These are phyloP conservation scores for Eimeria tenella DNA, from an alignment of 169 alveolate genomes.

Conservation along the genomic window DNA sequence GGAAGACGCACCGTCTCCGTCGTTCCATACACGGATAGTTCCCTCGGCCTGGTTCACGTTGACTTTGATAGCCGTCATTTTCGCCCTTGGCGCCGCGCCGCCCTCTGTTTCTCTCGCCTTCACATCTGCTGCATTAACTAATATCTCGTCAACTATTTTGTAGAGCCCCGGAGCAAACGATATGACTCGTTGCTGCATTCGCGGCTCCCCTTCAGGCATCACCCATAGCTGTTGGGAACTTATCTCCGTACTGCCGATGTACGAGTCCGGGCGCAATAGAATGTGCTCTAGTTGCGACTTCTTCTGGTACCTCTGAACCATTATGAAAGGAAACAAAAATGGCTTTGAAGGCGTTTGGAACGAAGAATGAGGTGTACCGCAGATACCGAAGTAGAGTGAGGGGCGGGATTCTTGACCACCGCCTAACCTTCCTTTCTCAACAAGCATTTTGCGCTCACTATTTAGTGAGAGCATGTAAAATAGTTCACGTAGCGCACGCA, in stretches of 20 bases:
- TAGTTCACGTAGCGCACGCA: too few relatives aligned
- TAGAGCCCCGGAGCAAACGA: conserved; percentile 98
- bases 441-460: too few relatives aligned
- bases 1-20: conserved; percentile 86
- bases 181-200: conserved; percentile 90
- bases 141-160: conserved; percentile 98
- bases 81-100: conserved; percentile 81
- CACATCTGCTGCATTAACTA: conserved; percentile 99
- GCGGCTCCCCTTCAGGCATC: conserved; percentile 89
- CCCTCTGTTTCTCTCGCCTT: conserved; percentile 91
- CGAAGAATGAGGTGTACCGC: too few relatives aligned
- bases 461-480: too few relatives aligned
- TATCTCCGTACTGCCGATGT: conserved; percentile 97
- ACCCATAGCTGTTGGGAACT: conserved; percentile 97
- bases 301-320: conserved; percentile 96
- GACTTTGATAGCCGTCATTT: conserved; percentile 91
- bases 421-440: too few relatives aligned
- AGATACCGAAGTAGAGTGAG: too few relatives aligned
- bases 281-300: conserved; percentile 98
- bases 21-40: conserved; percentile 87
- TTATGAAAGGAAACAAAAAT: not conserved
- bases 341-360: too few relatives aligned
- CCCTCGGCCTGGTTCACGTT: conserved; percentile 86
- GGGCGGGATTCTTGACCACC: too few relatives aligned
- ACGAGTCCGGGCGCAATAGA: conserved; percentile 98